Conservation (phyloP, 495 filamentous ascomycete species). For the Clohesyomyces aquaticus region DNA sequence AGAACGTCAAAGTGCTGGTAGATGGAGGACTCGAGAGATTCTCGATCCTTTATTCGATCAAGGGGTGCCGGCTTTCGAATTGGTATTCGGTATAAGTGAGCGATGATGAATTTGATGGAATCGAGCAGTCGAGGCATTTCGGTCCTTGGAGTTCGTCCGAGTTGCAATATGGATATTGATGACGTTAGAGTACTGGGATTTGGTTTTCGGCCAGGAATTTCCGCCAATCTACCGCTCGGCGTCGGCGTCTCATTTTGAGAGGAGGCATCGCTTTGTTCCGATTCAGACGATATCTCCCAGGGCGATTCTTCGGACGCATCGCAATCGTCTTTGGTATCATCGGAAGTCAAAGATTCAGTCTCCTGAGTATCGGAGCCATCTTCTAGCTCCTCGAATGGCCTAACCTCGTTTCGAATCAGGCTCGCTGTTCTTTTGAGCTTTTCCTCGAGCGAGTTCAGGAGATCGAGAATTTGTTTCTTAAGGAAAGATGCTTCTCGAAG, state of each 20-base stretch:
- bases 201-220: background rate
- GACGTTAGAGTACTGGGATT: background rate
- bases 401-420: background rate
- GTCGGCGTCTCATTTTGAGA: background rate
- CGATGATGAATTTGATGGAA: slow-evolving; percentile 19
- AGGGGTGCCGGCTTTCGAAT: slow-evolving; percentile 25
- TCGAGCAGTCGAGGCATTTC: slow-evolving; percentile 16
- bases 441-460: background rate
- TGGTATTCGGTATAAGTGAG: slow-evolving; percentile 16
- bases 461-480: slow-evolving; percentile 4
- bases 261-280: background rate
- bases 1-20: slow-evolving; percentile 28
- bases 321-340: background rate
- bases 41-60: slow-evolving; percentile 17
- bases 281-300: slow-evolving; percentile 25
- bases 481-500: slow-evolving; percentile 30
- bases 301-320: slow-evolving; percentile 20
- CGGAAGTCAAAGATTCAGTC: background rate
- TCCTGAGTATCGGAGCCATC: background rate
- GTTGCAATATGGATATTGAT: background rate
- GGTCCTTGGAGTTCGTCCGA: background rate
- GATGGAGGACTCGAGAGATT: background rate
- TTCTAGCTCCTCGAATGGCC: background rate
- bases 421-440: background rate
- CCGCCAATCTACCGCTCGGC: background rate